These are phyloP conservation scores for Ogataea haglerorum DNA, from an alignment of 805 yeast genomes.

Conservation along the genomic window DNA sequence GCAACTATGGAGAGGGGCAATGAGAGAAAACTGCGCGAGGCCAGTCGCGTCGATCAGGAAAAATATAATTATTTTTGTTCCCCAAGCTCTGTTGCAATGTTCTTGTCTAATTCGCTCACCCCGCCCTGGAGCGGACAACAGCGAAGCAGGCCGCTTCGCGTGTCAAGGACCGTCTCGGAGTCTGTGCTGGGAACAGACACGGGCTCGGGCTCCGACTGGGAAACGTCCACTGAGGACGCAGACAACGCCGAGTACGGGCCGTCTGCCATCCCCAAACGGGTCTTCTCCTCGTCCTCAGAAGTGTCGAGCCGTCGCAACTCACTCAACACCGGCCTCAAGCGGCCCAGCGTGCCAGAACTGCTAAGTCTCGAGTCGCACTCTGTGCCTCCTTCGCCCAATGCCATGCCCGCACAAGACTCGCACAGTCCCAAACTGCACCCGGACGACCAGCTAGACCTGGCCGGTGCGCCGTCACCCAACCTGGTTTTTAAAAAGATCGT, in stretches of 20 bases:
- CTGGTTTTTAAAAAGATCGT: constrained; percentile 31
- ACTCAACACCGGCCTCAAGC: constrained; percentile 9
- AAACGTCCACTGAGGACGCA: constrained; percentile 10
- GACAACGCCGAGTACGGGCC: constrained; percentile 5
- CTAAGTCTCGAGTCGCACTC: constrained; percentile 11
- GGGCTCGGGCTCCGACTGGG: constrained; percentile 5
- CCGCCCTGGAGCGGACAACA: background rate
- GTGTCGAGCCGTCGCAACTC: constrained; percentile 20
- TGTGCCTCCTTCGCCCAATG: constrained; percentile 16
- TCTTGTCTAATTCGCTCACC: background rate
- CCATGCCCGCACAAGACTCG: constrained; percentile 6
- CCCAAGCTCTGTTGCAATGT: background rate
- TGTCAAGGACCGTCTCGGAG: background rate
- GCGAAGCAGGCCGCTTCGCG: background rate
- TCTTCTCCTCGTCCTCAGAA: constrained; percentile 15
- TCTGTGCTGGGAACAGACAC: background rate
- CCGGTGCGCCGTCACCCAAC: constrained; percentile 14
- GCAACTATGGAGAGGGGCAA: background rate
- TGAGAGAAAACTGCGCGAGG: background rate
- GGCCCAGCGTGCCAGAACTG: constrained; percentile 16
- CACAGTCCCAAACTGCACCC: constrained; percentile 1
- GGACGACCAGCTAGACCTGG: constrained; percentile 5
- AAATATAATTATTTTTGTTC: background rate
- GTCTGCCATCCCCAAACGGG: constrained; percentile 1
- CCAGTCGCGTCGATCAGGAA: constrained; percentile 3